These are phyloP conservation scores for Fusarium haematococcum DNA, from an alignment of 2,329 filamentous ascomycete genomes.

Conservation along the genomic window DNA sequence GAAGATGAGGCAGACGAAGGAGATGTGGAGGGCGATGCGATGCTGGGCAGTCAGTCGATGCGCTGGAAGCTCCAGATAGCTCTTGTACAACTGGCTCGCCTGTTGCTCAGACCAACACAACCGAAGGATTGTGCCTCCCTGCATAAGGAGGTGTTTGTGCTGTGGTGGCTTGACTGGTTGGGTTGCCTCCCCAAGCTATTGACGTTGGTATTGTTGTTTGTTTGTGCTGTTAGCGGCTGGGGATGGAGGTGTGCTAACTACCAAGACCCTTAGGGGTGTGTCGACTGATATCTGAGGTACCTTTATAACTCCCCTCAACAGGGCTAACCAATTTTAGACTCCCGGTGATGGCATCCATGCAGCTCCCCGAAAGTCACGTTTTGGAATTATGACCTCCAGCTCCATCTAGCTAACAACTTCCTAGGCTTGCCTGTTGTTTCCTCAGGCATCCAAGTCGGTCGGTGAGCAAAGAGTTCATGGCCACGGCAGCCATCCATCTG, in stretches of 20 bases:
- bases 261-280: not conserved
- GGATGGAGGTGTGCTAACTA: not conserved
- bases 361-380: not conserved
- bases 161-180: not conserved
- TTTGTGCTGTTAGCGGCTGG: not conserved
- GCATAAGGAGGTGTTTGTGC: not conserved
- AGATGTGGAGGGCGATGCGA: not conserved
- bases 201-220: not conserved
- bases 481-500: not conserved
- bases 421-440: not conserved
- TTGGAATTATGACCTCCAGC: not conserved
- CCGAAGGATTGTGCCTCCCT: not conserved
- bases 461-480: not conserved
- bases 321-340: not conserved
- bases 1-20: not conserved
- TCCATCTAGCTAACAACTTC: not conserved
- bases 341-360: not conserved
- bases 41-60: not conserved
- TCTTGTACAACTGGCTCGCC: not conserved
- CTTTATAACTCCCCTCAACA: not conserved
- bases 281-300: not conserved
- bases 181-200: not conserved
- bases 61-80: not conserved
- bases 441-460: not conserved
- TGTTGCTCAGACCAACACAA: not conserved